phyloP scores from a whole-genome alignment of 78 protist genomes.

The Capsaspora owczarzaki region DNA sequence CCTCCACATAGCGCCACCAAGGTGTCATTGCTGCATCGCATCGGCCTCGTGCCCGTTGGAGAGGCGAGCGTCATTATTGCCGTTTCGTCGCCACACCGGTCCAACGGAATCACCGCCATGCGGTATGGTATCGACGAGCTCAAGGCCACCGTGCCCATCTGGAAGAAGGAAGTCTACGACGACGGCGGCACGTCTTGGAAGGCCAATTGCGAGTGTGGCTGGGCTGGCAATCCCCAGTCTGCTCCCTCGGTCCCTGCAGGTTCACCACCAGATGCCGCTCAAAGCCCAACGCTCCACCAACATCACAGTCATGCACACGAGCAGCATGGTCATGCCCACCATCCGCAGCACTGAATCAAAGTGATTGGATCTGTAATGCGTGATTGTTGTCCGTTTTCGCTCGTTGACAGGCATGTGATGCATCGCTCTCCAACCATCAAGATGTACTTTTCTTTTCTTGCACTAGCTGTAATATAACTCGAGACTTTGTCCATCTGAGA shows the following conservation, averaged over 20 bases:
- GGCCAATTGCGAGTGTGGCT: slow-evolving; percentile 41
- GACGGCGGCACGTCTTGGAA: slow-evolving; percentile 40
- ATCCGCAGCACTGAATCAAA: too few relatives aligned
- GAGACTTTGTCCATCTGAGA: not conserved
- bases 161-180: slow-evolving; percentile 61
- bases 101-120: slow-evolving; percentile 43
- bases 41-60: slow-evolving; percentile 45
- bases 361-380: too few relatives aligned
- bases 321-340: too few relatives aligned
- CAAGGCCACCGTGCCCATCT: slow-evolving; percentile 59
- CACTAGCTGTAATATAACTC: not conserved
- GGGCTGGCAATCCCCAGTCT: not conserved
- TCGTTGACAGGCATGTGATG: too few relatives aligned
- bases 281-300: too few relatives aligned
- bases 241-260: not conserved
- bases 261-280: not conserved
- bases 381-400: too few relatives aligned
- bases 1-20: too few relatives aligned
- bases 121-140: slow-evolving; percentile 48
- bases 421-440: too few relatives aligned
- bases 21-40: not conserved
- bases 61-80: slow-evolving; percentile 45
- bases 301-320: too few relatives aligned
- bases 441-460: too few relatives aligned
- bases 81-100: slow-evolving; percentile 50